Evolutionary conservation across 306 rosid species (phyloP), one percentile per base, ranked within the genome.

Genomic region (Cicer judaicum): DNA sequence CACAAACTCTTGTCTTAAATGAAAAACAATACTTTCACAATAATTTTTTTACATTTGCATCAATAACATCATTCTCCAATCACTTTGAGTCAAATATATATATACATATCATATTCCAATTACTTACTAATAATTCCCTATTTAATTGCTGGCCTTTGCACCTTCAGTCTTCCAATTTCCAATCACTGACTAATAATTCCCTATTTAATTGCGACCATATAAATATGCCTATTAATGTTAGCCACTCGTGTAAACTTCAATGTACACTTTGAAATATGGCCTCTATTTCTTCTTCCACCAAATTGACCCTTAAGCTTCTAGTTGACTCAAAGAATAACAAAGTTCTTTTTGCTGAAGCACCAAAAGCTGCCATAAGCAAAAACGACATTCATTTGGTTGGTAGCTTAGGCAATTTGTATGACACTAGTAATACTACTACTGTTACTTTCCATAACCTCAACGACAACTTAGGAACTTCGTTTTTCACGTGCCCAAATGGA

Each of bases 341-440:
- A 71, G 78, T 87, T 6, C 44, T 86, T 0, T 87, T 73, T 10
- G 92, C 85, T 0, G 92, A 90, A 77, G 87, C 89, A 0, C 78
- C 86, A 1, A 90, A 90, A n/a, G 65, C 42, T 0, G 86, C 81
- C 41, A 24, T 57, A 5, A 57, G 64, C 40, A 24, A 57, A 0
- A 24, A 57, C 64, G 5, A 57, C 64, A 24, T 57, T 39, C 39
- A 54, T 8, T 54, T 57, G 41, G 10, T 57, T 1, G 64, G 64
- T 11, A 21, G 64, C 64, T 57, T 57, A 57, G 41, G 40, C 5
- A 57, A 24, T 57, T 15, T 57, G 3, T 57, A 57, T 11, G 15
- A 11, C 8, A 57, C 40, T 11, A 54, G 38, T 18, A 18, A 7
- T 54, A 54, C 38, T 10, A 18, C 36, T 54, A 54, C 38, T 10